phyloP scores from a whole-genome alignment of 768 basidiomycete genomes.

The Xerocomellus dryophilus region DNA sequence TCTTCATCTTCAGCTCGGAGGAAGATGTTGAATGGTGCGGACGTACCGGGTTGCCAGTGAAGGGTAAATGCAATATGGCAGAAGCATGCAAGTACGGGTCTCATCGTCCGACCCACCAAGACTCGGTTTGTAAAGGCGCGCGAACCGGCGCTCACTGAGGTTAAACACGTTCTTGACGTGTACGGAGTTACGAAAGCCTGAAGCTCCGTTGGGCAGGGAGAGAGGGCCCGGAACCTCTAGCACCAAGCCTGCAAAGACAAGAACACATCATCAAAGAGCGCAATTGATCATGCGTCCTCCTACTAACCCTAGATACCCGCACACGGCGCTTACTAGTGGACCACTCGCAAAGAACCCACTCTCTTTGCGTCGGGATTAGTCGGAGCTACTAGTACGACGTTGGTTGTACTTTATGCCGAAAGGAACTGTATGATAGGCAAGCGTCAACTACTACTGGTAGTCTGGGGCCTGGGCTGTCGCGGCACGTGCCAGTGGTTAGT shows the following conservation, averaged over 20 bases:
- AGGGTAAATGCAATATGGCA: not conserved
- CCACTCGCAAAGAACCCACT: not conserved
- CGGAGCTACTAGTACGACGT: not conserved
- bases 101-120: too few species aligned
- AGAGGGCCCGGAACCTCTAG: too few species aligned
- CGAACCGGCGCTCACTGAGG: not conserved
- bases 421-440: not conserved
- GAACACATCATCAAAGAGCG: not conserved
- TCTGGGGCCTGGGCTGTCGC: too few species aligned
- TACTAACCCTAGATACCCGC: too few species aligned
- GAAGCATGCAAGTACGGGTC: too few species aligned
- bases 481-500: too few species aligned
- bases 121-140: too few species aligned
- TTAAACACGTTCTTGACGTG: not conserved
- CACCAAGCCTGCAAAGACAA: too few species aligned
- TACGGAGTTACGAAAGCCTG: not conserved
- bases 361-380: not conserved
- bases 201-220: too few species aligned
- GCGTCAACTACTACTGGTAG: too few species aligned
- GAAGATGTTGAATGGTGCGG: not conserved
- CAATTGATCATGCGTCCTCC: not conserved
- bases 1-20: too few species aligned
- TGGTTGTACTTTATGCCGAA: not conserved
- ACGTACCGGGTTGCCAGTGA: not conserved
- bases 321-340: too few species aligned